Conservation (phyloP, 139 green algal genomes). For the Micractinium sp. region DNA sequence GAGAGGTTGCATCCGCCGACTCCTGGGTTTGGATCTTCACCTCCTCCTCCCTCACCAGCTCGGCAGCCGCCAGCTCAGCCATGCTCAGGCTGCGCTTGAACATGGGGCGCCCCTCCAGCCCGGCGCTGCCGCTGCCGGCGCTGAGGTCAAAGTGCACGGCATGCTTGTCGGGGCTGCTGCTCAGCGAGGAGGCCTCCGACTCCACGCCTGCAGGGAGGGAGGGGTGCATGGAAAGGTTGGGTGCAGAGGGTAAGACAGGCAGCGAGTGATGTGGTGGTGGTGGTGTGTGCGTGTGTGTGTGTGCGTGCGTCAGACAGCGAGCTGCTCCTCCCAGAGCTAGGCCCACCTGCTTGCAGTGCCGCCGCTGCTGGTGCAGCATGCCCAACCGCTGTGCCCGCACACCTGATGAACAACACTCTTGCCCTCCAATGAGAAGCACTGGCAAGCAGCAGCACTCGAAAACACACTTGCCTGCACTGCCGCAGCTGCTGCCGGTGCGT, state of each 20-base stretch:
- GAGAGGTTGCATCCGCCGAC: neutral
- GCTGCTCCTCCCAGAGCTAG: too few relatives aligned
- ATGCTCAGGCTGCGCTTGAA: slow-evolving; percentile 38
- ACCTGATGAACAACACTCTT: too few relatives aligned
- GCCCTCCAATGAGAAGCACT: neutral
- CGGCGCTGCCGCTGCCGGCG: neutral
- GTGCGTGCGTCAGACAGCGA: too few relatives aligned
- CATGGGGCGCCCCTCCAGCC: neutral
- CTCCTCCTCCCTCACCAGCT: slow-evolving; percentile 37
- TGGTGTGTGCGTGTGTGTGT: too few relatives aligned
- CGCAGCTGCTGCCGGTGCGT: too few relatives aligned
- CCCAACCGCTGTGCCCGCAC: neutral
- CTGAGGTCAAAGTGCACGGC: slow-evolving; percentile 22
- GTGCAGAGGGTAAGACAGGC: neutral
- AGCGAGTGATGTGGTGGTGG: too few relatives aligned
- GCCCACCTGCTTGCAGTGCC: too few relatives aligned
- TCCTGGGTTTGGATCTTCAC: neutral
- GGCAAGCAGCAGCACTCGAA: too few relatives aligned
- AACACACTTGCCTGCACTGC: too few relatives aligned
- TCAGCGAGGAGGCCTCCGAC: neutral
- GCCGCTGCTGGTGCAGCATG: too few relatives aligned
- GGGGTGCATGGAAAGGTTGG: neutral
- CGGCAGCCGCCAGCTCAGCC: slow-evolving; percentile 43
- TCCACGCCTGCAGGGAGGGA: neutral
- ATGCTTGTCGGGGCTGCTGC: slow-evolving; percentile 9